Base-by-base conservation (phyloP, 768 basidiomycete genomes). In the Candolleomyces efflorescens region DNA sequence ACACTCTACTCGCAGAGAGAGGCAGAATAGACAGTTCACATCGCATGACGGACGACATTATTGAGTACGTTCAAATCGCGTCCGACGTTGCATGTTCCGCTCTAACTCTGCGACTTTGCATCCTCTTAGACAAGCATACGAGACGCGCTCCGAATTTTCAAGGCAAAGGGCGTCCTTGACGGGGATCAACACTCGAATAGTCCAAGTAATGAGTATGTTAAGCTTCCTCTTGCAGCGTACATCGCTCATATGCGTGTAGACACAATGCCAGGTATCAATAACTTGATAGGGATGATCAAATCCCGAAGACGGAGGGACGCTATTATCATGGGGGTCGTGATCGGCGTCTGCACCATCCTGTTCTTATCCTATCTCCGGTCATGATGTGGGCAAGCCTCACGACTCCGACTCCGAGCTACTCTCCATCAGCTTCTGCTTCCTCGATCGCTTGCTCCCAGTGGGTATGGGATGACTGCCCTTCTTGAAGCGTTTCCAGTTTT, bases 191-290 rank as follows among this genome's bases (percentile, higher is more conserved):
- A 78, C 84, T 13, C 84, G 95, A 26, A 94, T 99, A 84, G 74
- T 79, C 54, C 82, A 85, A 51, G 91, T 96, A 17, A 74, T 98
- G 24, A 87, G 93, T 95, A 65, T 60, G 88, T 75, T 26, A 10
- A 11, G 55, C 43, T 23, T 18, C 47, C 24, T 11, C 4, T 41
- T 37, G 53, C n/a, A 24, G 17, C 22, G 5, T 49, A 23, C 17
- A 50, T n/a, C 48, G 38, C 47, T 49, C n/a, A 45, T 62, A 12
- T 56, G 51, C 32, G n/a, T 32, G 13, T 63, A 94, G 92, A 79
- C 66, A 86, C 90, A 5, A 88, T 98, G 71, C 97, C 97, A n/a
- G 95, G 96, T 2, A 87, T 99, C 63, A 94, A 93, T 73, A 91
- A 88, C 59, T 72, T 98, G 44, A 76, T 98, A 37, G 81, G 81